Conservation (phyloP, 257 asterid species). For the Ajuga chamaepitys region DNA sequence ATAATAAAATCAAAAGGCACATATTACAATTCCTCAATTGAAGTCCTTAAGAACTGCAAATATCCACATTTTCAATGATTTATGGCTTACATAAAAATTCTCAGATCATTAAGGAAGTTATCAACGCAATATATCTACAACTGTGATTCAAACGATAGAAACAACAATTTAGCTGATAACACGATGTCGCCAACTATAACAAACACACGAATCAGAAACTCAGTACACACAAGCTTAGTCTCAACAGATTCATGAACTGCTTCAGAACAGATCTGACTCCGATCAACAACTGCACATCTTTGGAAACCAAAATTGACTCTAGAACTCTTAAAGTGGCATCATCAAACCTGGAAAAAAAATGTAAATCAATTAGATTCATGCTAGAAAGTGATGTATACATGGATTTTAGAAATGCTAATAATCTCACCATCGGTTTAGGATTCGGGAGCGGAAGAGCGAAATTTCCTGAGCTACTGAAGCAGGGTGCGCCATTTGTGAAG, state of each 20-base stretch:
- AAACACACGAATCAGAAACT: conserved; percentile 58
- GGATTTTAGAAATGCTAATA: no score
- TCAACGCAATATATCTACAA: neutral
- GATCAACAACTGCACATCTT: conserved; percentile 38
- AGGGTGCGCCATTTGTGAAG: conserved; percentile 28
- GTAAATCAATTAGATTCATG: neutral
- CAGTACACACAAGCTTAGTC: conserved; percentile 54
- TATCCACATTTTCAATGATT: neutral
- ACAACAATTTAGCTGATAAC: conserved; percentile 34
- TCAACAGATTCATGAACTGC: conserved; percentile 52
- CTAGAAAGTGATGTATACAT: neutral
- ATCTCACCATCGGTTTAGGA: conserved; percentile 51
- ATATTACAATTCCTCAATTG: neutral
- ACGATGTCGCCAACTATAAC: conserved; percentile 66
- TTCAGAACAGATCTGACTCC: conserved; percentile 37
- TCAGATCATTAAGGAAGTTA: neutral
- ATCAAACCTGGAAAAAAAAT: conserved; percentile 48
- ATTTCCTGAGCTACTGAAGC: conserved; percentile 35
- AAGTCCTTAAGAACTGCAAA: neutral
- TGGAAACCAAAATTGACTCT: conserved; percentile 46
- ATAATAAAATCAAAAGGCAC: neutral
- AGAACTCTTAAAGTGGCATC: conserved; percentile 53
- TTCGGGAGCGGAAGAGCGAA: conserved; percentile 49
- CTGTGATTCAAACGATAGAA: neutral
- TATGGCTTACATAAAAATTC: neutral